Conservation (phyloP, 2,329 filamentous ascomycete species). For the Monilinia laxa region DNA sequence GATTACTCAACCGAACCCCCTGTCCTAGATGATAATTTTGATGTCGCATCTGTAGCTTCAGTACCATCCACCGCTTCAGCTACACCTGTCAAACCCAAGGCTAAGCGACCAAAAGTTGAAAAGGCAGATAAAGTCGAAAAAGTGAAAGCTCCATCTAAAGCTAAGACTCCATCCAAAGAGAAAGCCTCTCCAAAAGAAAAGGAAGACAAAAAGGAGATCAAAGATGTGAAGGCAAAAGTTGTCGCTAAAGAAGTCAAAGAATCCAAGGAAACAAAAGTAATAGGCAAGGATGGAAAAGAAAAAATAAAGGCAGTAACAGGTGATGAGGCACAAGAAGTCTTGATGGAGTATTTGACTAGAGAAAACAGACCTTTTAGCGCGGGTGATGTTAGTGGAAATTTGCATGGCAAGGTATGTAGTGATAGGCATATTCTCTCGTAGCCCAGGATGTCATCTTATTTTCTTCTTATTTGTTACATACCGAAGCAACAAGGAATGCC, state of each 20-base stretch:
- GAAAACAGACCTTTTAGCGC: slow-evolving; percentile 45
- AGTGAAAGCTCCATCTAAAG: slow-evolving; percentile 22
- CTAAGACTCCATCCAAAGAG: slow-evolving; percentile 7
- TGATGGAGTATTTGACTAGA: slow-evolving; percentile 41
- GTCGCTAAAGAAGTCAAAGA: slow-evolving; percentile 15
- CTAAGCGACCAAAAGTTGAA: slow-evolving; percentile 5
- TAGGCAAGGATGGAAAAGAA: slow-evolving; percentile 34
- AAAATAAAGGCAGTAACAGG: slow-evolving; percentile 36
- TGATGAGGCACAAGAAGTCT: slow-evolving; percentile 40
- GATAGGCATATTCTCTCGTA: accelerated
- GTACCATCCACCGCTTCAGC: slow-evolving; percentile 19
- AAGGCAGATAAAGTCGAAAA: slow-evolving; percentile 11
- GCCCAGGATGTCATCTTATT: neutral
- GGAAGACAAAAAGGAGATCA: slow-evolving; percentile 23
- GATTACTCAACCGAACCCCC: slow-evolving; percentile 7
- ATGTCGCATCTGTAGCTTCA: slow-evolving; percentile 1
- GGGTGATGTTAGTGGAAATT: slow-evolving; percentile 59
- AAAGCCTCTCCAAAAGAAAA: slow-evolving; percentile 25
- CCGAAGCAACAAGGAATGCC: neutral
- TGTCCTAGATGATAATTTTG: neutral
- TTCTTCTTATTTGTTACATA: neutral
- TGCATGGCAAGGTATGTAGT: slow-evolving; percentile 55
- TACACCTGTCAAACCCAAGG: slow-evolving; percentile 19
- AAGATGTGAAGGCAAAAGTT: slow-evolving; percentile 15
- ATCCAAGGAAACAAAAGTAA: neutral